A percentile compares a stretch with the other conserved stretches of the same genome.
These are phyloP conservation scores for Phascolomyces articulosus DNA, from an alignment of 371 early-diverging fungal genomes.

Conservation along the genomic window DNA sequence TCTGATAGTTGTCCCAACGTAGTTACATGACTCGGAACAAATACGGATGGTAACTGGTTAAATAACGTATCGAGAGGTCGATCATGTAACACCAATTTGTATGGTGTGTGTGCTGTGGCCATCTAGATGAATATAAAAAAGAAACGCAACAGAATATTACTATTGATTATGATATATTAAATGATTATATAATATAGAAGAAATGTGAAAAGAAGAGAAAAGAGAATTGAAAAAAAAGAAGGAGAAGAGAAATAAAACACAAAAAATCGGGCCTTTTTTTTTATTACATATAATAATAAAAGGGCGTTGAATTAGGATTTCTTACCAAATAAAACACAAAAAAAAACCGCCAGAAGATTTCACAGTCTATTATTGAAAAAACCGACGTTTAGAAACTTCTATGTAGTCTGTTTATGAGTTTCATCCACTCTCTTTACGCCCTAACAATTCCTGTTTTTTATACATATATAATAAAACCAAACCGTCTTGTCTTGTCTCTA, in stretches of 20 bases:
- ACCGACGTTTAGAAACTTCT: slow-evolving; percentile 3
- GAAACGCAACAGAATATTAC: neutral
- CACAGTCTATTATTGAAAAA: neutral
- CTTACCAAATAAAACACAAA: neutral
- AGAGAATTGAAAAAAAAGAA: neutral
- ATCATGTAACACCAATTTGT: neutral
- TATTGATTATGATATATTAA: too few relatives aligned
- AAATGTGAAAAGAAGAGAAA: neutral
- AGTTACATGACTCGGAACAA: slow-evolving; percentile 9
- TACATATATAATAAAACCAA: too few relatives aligned
- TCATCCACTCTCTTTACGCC: slow-evolving; percentile 4
- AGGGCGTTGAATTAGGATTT: neutral
- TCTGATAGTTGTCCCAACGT: slow-evolving; percentile 7
- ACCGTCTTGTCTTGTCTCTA: too few relatives aligned
- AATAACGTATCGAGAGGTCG: slow-evolving; percentile 7
- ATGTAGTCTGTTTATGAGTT: slow-evolving; percentile 7
- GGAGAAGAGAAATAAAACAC: neutral
- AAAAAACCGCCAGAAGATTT: neutral
- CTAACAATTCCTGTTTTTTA: neutral
- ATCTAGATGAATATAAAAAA: neutral
- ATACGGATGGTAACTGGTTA: neutral
- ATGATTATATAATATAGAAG: too few relatives aligned
- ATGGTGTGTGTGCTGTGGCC: neutral
- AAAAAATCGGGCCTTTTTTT: neutral
- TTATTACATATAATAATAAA: neutral